Evolutionary conservation across 2,329 filamentous ascomycete species (phyloP).

Genomic region (Pseudogymnoascus sp.): DNA sequence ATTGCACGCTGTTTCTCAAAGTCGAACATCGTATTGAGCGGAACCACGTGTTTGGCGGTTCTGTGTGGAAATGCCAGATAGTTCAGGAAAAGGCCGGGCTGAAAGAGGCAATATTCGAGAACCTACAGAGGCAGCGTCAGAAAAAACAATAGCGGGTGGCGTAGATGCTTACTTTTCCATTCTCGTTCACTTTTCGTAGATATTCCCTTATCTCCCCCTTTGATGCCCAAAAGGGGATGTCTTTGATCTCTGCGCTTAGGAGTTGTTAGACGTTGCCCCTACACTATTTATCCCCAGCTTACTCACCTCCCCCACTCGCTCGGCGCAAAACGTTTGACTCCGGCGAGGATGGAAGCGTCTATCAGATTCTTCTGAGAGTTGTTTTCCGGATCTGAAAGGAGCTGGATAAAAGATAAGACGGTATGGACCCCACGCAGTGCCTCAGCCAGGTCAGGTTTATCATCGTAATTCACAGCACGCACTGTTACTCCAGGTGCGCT

Average conservation of each 20-base stretch:
- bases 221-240: conserved; percentile 33
- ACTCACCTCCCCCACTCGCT: conserved; percentile 30
- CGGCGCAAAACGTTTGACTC: conserved; percentile 38
- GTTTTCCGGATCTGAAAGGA: conserved; percentile 20
- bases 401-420: conserved; percentile 42
- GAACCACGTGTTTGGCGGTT: conserved; percentile 33
- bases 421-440: conserved; percentile 43
- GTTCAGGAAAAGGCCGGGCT: conserved; percentile 43
- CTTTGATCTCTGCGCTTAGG: conserved; percentile 27
- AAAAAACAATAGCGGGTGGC: not conserved
- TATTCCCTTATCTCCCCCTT: conserved; percentile 38
- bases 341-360: conserved; percentile 34
- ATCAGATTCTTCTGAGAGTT: conserved; percentile 37
- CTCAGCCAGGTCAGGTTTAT: conserved; percentile 32
- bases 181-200: conserved; percentile 37
- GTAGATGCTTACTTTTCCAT: conserved; percentile 30
- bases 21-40: conserved; percentile 29
- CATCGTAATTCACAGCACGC: conserved; percentile 39
- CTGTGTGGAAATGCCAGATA: conserved; percentile 42
- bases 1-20: conserved; percentile 36
- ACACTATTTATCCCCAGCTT: not conserved
- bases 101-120: conserved; percentile 42
- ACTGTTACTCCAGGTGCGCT: conserved; percentile 33
- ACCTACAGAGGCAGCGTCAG: conserved; percentile 27
- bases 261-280: conserved; percentile 10